phyloP scores from a whole-genome alignment of 208 protist species.

The Acanthamoeba lenticulata region DNA sequence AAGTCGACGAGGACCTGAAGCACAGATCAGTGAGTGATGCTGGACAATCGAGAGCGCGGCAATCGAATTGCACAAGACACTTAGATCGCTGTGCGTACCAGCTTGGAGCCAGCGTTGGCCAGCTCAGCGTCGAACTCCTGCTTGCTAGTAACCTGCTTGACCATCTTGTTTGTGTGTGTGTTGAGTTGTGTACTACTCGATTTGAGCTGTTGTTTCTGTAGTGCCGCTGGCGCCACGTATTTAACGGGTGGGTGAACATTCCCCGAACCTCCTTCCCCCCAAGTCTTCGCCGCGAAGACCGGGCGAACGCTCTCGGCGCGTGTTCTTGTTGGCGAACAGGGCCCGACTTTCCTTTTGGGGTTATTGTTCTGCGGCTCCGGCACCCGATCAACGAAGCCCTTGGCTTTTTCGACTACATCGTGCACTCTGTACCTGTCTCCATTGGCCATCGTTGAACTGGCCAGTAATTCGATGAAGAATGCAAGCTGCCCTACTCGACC shows the following conservation, averaged over 20 bases:
- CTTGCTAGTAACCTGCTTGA: constrained; percentile 65
- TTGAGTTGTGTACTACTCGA: neutral
- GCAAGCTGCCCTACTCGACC: neutral
- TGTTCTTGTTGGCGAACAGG: too few species aligned
- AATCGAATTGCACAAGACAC: neutral
- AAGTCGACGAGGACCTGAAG: constrained; percentile 75
- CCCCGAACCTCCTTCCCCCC: neutral
- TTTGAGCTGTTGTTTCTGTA: neutral
- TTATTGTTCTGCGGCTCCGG: too few species aligned
- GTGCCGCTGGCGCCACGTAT: neutral
- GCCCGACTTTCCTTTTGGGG: too few species aligned
- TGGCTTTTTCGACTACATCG: too few species aligned
- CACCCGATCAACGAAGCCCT: too few species aligned
- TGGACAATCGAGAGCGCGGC: neutral
- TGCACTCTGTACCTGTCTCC: too few species aligned
- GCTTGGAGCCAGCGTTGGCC: constrained; percentile 48
- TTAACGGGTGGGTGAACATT: neutral
- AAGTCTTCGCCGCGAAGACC: neutral
- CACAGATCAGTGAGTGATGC: neutral
- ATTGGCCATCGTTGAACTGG: too few species aligned
- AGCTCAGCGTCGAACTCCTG: constrained; percentile 65
- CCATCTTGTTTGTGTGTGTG: constrained; percentile 63
- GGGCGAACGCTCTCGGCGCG: too few species aligned
- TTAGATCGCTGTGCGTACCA: constrained; percentile 6
- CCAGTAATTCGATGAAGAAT: too few species aligned